phyloP scores from a whole-genome alignment of 129 eudicot species.

The Gnaphalium uliginosum region DNA sequence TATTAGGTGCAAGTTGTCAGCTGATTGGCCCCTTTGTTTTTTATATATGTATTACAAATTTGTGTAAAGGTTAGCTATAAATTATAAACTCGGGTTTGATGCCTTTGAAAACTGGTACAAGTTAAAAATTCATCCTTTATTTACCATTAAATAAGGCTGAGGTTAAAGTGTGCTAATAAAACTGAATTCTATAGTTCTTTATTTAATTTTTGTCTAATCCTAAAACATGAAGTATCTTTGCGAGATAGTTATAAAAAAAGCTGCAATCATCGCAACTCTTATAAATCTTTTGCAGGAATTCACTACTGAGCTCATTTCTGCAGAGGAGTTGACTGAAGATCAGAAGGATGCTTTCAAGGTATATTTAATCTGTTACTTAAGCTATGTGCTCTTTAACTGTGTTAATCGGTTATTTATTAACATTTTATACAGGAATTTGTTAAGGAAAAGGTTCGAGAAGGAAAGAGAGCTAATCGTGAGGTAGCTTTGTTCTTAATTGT shows the following conservation, averaged over 20 bases:
- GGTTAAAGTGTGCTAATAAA: background rate
- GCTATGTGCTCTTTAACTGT: conserved; percentile 6
- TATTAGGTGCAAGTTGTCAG: background rate
- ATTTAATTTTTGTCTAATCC: background rate
- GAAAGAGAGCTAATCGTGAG: conserved; percentile 77
- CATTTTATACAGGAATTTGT: conserved; percentile 52
- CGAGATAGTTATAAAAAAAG: background rate
- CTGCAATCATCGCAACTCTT: background rate
- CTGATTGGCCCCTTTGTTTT: background rate
- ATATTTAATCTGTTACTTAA: background rate
- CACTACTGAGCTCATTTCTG: conserved; percentile 59
- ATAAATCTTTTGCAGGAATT: conserved; percentile 54
- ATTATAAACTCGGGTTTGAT: background rate
- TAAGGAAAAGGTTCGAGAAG: conserved; percentile 78
- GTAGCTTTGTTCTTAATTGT: conserved; percentile 34
- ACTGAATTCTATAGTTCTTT: background rate
- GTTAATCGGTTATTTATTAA: background rate
- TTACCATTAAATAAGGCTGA: background rate
- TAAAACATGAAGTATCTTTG: background rate
- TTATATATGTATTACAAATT: background rate
- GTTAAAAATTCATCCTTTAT: background rate
- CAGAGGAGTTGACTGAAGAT: conserved; percentile 64
- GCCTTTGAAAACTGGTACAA: background rate
- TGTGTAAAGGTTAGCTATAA: background rate
- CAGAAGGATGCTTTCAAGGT: conserved; percentile 88